Evolutionary conservation across 768 basidiomycete species (phyloP).

Genomic region (Termitomyces sp.): DNA sequence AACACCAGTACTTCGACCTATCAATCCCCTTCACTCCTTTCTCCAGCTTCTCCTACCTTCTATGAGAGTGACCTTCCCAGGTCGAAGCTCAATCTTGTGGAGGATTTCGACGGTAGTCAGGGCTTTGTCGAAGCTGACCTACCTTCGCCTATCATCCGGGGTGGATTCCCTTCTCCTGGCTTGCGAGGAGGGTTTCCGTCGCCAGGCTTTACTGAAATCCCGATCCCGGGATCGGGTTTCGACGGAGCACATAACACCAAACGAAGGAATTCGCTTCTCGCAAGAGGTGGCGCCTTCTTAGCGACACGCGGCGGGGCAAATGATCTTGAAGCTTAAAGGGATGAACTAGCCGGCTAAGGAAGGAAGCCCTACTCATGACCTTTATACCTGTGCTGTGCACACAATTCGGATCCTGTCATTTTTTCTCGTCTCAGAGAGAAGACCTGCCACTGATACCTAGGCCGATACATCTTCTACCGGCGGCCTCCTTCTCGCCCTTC

Average conservation of each 20-base stretch:
- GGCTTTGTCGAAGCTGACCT: conserved; percentile 11
- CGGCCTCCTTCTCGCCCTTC: neutral
- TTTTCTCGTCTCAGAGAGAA: conserved; percentile 3
- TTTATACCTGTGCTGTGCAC: neutral
- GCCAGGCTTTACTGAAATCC: conserved; percentile 1
- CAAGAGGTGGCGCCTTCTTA: conserved; percentile 14
- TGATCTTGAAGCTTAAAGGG: neutral
- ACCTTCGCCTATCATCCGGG: conserved; percentile 3
- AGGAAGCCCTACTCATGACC: neutral
- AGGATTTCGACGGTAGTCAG: conserved; percentile 15
- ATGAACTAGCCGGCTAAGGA: neutral
- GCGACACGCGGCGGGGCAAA: conserved; percentile 11
- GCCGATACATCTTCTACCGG: neutral
- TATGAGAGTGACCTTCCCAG: conserved; percentile 5
- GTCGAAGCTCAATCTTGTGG: conserved; percentile 1
- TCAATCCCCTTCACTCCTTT: conserved; percentile 39
- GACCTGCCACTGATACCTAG: conserved; percentile 2
- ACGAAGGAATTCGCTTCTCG: conserved; percentile 9
- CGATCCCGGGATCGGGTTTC: conserved; percentile 6
- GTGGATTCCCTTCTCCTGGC: conserved; percentile 3
- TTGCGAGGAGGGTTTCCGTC: conserved; percentile 9
- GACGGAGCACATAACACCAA: conserved; percentile 1
- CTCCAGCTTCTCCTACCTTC: conserved; percentile 32
- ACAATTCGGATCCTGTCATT: neutral
- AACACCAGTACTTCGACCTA: conserved; percentile 32